Percentiles rank a stretch among this genome's conserved stretches.
Conservation (phyloP, 208 protist genomes). For the Crithidia acanthocephali region DNA sequence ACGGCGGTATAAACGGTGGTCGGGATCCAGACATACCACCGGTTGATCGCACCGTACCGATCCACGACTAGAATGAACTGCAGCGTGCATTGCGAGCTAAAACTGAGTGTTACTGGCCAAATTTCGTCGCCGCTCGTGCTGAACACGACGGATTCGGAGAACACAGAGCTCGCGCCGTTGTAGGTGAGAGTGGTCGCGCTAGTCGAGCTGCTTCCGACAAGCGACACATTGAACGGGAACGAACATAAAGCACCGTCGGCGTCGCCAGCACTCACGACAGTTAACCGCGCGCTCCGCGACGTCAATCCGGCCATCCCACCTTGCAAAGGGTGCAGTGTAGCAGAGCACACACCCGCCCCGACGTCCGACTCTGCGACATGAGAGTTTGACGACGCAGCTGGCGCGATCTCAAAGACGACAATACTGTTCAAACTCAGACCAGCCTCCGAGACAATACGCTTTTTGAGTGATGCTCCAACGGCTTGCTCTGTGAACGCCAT, state of each 20-base stretch:
- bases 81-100: conserved; percentile 39
- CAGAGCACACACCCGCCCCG: conserved; percentile 16
- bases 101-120: conserved; percentile 37
- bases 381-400: not conserved
- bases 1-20: conserved; percentile 50
- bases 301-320: conserved; percentile 35
- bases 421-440: conserved; percentile 38
- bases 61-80: conserved; percentile 46
- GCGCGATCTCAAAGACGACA: conserved; percentile 49
- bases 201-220: not conserved
- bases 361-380: not conserved
- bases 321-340: conserved; percentile 39
- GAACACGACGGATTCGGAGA: conserved; percentile 31
- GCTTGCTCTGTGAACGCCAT: conserved; percentile 33
- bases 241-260: conserved; percentile 5
- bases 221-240: conserved; percentile 11
- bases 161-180: not conserved
- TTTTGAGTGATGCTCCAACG: conserved; percentile 6
- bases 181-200: not conserved
- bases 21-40: conserved; percentile 71
- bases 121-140: not conserved
- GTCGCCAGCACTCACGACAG: conserved; percentile 11
- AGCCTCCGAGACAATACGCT: conserved; percentile 37
- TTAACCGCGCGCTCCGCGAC: conserved; percentile 27
- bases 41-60: conserved; percentile 50